Conservation (phyloP, 2,329 filamentous ascomycete species). For the Fusarium verrucosum region DNA sequence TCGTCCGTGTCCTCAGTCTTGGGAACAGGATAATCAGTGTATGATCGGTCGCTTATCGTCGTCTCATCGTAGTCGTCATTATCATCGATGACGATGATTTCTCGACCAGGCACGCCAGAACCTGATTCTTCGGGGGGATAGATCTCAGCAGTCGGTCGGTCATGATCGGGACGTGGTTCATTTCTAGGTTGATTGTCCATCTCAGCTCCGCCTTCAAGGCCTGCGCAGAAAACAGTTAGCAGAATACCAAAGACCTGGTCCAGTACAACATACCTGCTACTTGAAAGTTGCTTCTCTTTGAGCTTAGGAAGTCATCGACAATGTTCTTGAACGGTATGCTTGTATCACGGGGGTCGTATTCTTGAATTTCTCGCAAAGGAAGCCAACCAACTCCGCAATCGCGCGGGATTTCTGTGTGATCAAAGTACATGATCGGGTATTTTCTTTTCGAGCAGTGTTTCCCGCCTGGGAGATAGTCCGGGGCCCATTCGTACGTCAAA, state of each 20-base stretch:
- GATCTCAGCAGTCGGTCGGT: neutral
- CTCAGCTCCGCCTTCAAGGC: accelerated
- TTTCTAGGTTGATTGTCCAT: no score
- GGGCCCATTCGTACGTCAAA: neutral
- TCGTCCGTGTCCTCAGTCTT: neutral
- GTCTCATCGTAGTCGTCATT: accelerated
- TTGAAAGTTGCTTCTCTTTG: neutral
- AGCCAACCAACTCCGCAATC: conserved; percentile 6
- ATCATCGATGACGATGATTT: neutral
- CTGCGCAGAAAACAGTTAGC: neutral
- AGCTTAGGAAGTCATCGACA: neutral
- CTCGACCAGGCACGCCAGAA: accelerated
- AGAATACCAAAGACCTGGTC: neutral
- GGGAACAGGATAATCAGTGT: accelerated
- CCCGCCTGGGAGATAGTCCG: neutral
- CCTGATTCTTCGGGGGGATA: neutral
- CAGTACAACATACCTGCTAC: neutral
- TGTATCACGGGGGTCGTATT: neutral
- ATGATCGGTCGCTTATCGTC: accelerated
- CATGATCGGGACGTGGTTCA: neutral
- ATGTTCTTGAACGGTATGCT: neutral
- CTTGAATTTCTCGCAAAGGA: neutral
- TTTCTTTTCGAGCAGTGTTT: accelerated
- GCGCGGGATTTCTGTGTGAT: neutral
- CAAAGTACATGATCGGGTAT: conserved; percentile 20